These are phyloP conservation scores for Cavenderia fasciculata DNA, from an alignment of 78 protist genomes.

Conservation along the genomic window DNA sequence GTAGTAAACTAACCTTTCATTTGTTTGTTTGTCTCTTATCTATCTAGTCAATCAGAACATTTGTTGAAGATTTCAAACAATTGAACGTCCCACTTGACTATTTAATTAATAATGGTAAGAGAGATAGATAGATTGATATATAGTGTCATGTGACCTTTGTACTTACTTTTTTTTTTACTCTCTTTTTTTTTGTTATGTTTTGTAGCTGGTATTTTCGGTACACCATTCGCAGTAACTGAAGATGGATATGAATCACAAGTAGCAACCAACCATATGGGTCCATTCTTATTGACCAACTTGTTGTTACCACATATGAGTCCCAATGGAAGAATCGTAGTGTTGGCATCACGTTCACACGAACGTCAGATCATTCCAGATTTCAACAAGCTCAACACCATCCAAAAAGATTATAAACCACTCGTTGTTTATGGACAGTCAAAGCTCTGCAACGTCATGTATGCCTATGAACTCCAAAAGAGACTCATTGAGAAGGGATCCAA, in stretches of 20 bases:
- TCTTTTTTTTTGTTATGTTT: too few relatives aligned
- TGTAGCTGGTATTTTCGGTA: neutral
- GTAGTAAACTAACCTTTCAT: too few relatives aligned
- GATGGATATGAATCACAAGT: constrained; percentile 7
- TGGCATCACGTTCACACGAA: constrained; percentile 13
- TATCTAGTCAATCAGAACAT: constrained; percentile 15
- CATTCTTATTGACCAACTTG: constrained; percentile 6
- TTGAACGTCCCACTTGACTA: constrained; percentile 4
- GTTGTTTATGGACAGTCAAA: neutral
- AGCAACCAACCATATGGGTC: constrained; percentile 18
- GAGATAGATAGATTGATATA: too few relatives aligned
- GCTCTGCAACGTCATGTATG: constrained; percentile 13
- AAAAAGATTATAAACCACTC: neutral
- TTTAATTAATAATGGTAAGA: constrained; percentile 25
- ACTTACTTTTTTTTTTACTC: too few relatives aligned
- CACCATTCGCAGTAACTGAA: neutral
- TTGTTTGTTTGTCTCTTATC: too few relatives aligned
- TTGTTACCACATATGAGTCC: neutral
- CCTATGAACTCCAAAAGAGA: constrained; percentile 27
- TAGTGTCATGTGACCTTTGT: too few relatives aligned
- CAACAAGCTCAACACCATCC: neutral
- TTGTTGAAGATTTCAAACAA: constrained; percentile 1
- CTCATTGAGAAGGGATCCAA: constrained; percentile 20
- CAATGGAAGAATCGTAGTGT: constrained; percentile 13
- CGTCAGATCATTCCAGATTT: neutral